A percentile compares a stretch with the other conserved stretches of the same genome.
These are phyloP conservation scores for Colletotrichum plurivorum DNA, from an alignment of 2,329 filamentous ascomycete genomes.

Conservation along the genomic window DNA sequence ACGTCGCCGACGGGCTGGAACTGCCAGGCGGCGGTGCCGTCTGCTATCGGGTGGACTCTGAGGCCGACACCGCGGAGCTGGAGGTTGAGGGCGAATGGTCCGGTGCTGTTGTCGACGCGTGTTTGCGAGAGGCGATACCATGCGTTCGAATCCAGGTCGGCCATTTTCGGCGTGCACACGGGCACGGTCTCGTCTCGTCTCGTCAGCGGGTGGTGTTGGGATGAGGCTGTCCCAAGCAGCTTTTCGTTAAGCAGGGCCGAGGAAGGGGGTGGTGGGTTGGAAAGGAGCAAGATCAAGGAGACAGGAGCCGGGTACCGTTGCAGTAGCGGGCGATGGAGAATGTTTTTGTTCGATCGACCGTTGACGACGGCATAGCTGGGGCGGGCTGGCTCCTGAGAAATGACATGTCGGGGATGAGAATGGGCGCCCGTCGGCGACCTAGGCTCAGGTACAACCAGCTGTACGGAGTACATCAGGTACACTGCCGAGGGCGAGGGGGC, in stretches of 20 bases:
- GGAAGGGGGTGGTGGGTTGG: slow-evolving; percentile 10
- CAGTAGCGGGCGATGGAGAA: slow-evolving; percentile 31
- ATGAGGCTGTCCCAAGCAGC: slow-evolving; percentile 22
- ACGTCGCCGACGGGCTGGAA: slow-evolving; percentile 47
- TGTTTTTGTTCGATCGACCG: slow-evolving; percentile 35
- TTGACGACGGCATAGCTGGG: slow-evolving; percentile 26
- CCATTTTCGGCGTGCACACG: slow-evolving; percentile 32
- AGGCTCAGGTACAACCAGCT: slow-evolving; percentile 15
- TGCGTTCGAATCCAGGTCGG: slow-evolving; percentile 49
- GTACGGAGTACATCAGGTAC: background rate
- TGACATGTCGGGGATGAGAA: slow-evolving; percentile 33
- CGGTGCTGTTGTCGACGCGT: slow-evolving; percentile 49
- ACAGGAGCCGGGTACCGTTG: slow-evolving; percentile 30
- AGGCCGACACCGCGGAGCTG: slow-evolving; percentile 42
- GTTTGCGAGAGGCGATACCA: slow-evolving; percentile 54
- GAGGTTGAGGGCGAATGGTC: slow-evolving; percentile 43
- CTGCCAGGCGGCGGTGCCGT: slow-evolving; percentile 45
- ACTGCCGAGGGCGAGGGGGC: slow-evolving; percentile 11
- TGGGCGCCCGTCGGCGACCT: slow-evolving; percentile 5
- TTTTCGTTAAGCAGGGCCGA: slow-evolving; percentile 20
- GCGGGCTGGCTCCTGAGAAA: slow-evolving; percentile 22
- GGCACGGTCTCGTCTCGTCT: slow-evolving; percentile 9
- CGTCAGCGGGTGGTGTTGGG: slow-evolving; percentile 4
- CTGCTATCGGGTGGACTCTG: slow-evolving; percentile 42
- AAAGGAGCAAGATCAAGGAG: slow-evolving; percentile 19